phyloP scores from a whole-genome alignment of 2,329 filamentous ascomycete species.

The Chrysosporium keratinophilum region DNA sequence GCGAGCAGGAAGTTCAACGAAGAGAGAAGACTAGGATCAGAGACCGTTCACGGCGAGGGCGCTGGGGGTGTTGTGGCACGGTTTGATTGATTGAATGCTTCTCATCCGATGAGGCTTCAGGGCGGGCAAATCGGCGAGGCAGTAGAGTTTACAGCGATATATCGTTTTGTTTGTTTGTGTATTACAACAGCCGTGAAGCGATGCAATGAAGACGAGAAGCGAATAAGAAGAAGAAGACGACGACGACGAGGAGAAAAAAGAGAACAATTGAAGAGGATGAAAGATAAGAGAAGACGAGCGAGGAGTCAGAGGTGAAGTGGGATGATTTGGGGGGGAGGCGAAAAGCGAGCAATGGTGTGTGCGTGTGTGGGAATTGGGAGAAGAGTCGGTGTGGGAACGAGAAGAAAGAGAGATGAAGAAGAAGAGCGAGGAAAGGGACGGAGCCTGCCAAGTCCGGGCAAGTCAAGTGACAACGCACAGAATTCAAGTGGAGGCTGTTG shows the following conservation, averaged over 20 bases:
- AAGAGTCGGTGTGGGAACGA: slow-evolving; percentile 8
- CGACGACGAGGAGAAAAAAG: slow-evolving; percentile 18
- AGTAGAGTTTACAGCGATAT: neutral
- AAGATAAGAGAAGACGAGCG: slow-evolving; percentile 17
- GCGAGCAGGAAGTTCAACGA: slow-evolving; percentile 12
- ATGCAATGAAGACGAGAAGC: slow-evolving; percentile 18
- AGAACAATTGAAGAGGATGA: slow-evolving; percentile 13
- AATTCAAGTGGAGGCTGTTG: neutral
- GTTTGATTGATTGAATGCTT: neutral
- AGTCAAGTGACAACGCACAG: slow-evolving; percentile 11
- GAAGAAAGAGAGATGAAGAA: neutral
- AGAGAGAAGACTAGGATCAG: neutral
- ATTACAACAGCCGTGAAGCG: slow-evolving; percentile 7
- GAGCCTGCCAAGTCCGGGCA: neutral
- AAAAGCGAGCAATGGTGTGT: slow-evolving; percentile 2
- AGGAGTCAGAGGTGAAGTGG: slow-evolving; percentile 3
- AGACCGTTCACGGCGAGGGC: neutral
- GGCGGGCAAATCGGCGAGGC: neutral
- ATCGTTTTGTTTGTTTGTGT: slow-evolving; percentile 13
- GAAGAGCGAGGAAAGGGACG: neutral
- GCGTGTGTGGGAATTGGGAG: neutral
- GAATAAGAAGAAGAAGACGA: slow-evolving; percentile 17
- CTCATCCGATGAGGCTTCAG: neutral
- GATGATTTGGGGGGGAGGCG: slow-evolving; percentile 22
- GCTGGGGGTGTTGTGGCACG: neutral